Base-by-base conservation (phyloP, 192 early-diverging fungal species). In the Geranomyces michiganensis region DNA sequence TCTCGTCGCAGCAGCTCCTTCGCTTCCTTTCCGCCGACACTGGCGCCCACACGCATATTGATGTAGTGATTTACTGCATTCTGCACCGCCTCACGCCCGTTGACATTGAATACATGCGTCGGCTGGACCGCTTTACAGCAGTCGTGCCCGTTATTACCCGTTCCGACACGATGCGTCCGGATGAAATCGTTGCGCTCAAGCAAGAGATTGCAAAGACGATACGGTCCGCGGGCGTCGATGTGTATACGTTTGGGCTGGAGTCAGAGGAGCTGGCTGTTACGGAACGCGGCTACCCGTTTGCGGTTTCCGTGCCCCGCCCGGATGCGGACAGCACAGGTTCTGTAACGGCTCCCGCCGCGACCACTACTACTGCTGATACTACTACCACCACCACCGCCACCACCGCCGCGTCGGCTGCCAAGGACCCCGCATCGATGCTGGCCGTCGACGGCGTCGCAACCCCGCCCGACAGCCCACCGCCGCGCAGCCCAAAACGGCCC, bases 141-240 rank as follows among this genome's bases (percentile, higher is more conserved):
- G 81, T 92, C 9, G 77, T 92, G 14, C 90, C 90, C 6, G 79
- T 92, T 27, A 83, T 92, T 33, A 62, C 86, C 44, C 88, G 92
- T 51, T 77, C 82, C 32, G 90, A 91, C 74, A 81, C 83, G 3
- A 68, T 86, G 51, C 66, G 72, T 0, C 3, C 6, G 12, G 33
- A 31, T 8, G n/a, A 21, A 6, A 58, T 72, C 22, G 70, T 80
- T 51, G 79, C 48, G 76, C 86, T 27, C 29, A 89, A 87, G 64
- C 58, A 72, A 1, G 56, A 76, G 48, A 58, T 90, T 0, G 53
- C 90, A 30, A 76, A 83, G 41, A 74, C 74, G 10, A 56, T 91
- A 1, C 32, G 58, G 13, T 65, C 78, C 46, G 56, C 79, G 32
- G 78, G 84, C 10, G 83, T 91, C 15, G 75, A 79, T 10, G 71